Evolutionary conservation across 1,139 yeast species (phyloP), one percentile per base, ranked within the genome.

Genomic region (Chernovozyma sophiae-reginae): DNA sequence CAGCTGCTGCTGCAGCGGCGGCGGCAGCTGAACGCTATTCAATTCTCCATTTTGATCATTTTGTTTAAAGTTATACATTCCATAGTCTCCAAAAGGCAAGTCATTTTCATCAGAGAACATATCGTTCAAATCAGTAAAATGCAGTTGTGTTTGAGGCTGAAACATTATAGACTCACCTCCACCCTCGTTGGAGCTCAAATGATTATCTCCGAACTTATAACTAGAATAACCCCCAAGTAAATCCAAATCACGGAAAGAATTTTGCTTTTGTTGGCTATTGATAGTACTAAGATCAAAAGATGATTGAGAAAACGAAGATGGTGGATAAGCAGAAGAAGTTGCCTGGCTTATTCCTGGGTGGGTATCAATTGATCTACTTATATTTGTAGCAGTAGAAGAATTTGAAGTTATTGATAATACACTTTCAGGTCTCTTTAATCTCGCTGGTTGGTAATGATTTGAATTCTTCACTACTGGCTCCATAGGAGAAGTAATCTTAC

Each of bases 351-450:
- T 16, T 7, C 33, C 31, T 23, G 16, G 28, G 16, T 35, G 34
- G 13, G 33, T 36, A 27, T 42, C 44, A 31, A 38, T 36, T 17
- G 36, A 41, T 31, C 30, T 32, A 37, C 43, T 44, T 15, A 37
- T 43, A 31, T 32, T 48, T 32, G 44, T 52, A 22, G 54, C 47
- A 24, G 58, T 50, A n/a, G 73, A 66, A 8, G 70, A 64, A 40
- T 62, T 67, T 0, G 72, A 65, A 7, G 70, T 54, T 13, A 66
- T 49, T 2, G 74, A 68, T 42, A 68, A 45, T 10, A 65, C 73
- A 42, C 72, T 64, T 43, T 68, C 72, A 0, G 74, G 74, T 31
- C 74, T 52, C 40, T 60, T 61, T 2, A 68, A 67, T 33, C 67
- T 56, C 37, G 49, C 51, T 19, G 55, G 56, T 32, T 53, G 61